Evolutionary conservation across 176 grass and related monocot species (phyloP), one percentile per base, ranked within the genome.

Genomic region (Lolium rigidum): DNA sequence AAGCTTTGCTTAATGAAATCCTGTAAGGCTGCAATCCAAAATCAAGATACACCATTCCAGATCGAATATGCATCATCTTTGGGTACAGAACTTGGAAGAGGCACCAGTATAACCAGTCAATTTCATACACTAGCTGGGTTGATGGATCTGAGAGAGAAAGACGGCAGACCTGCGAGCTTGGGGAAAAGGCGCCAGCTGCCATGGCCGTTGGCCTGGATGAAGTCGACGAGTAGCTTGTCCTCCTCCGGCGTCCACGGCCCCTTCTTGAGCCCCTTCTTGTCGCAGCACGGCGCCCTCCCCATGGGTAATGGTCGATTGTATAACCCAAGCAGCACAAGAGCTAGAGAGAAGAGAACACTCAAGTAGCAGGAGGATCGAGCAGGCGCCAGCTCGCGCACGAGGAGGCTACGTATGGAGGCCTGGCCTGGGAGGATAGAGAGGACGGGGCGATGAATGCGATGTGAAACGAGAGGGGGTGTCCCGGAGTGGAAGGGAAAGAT

Each of bases 231-330:
- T 67, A 96, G 84, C 85, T 99, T 97, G 92, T 99, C 97, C 83
- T 99, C 97, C 89, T 99, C 97, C 77, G 97, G 90, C 82, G 90
- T 93, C 97, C 97, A 99, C 54, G 97, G 97, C 15, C 97, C 97
- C 52, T 99, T 99, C 97, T 93, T 99, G 39, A 99, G 80, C 52
- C 89, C 97, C 77, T 91, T 89, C 65, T 82, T 90, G 73, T 99
- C 94, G 79, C 97, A 99, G 85, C 97, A 99, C 41, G 97, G 97
- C 62, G 97, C 83, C 88, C 94, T 94, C 83, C 94, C 97, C 97
- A 99, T 99, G 50, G 72, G 72, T 0, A 17, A 52, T 9, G 12
- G 20, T 64, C 28, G 6, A 13, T 14, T 13, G 20, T 28, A 66
- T 25, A 9, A 28, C 20, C 55, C 10, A 1, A 62, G 22, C 43